These are phyloP conservation scores for Rutstroemia sp. DNA, from an alignment of 2,329 filamentous ascomycete species.

Conservation along the genomic window DNA sequence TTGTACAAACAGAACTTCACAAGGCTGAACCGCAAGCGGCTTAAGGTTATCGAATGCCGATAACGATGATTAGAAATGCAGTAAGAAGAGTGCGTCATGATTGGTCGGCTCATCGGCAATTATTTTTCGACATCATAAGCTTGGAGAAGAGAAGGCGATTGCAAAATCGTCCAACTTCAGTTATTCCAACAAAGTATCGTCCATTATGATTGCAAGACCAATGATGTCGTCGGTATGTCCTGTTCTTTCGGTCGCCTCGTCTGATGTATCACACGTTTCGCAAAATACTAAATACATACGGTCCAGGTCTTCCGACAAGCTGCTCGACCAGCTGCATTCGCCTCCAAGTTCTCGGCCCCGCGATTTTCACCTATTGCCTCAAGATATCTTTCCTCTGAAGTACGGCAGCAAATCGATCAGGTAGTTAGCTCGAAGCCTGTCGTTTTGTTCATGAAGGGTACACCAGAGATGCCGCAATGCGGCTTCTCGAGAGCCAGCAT, in stretches of 20 bases:
- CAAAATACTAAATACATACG: constrained; percentile 11
- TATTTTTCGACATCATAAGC: constrained; percentile 1
- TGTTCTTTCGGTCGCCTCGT: too few species aligned
- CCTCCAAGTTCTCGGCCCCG: constrained; percentile 26
- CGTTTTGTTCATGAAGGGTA: constrained; percentile 99
- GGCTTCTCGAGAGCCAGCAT: constrained; percentile 94
- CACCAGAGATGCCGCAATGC: constrained; percentile 90
- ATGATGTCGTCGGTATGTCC: constrained; percentile 24
- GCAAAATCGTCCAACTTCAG: constrained; percentile 1
- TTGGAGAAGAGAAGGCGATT: constrained; percentile 1
- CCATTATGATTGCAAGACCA: constrained; percentile 25
- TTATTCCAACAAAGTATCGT: not conserved
- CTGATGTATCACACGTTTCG: not conserved
- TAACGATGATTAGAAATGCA: not conserved
- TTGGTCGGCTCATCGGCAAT: not conserved
- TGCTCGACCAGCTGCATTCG: constrained; percentile 29
- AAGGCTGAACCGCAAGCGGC: not conserved
- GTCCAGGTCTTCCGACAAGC: constrained; percentile 39
- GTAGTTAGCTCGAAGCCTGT: constrained; percentile 83
- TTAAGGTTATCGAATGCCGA: not conserved
- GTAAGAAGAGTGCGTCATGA: not conserved
- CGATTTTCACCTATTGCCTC: constrained; percentile 20
- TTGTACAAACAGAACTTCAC: not conserved
- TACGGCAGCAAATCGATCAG: constrained; percentile 78
- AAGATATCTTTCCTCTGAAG: constrained; percentile 74